Evolutionary conservation across 2,329 filamentous ascomycete species (phyloP).

Genomic region (Pyrenochaeta sp.): DNA sequence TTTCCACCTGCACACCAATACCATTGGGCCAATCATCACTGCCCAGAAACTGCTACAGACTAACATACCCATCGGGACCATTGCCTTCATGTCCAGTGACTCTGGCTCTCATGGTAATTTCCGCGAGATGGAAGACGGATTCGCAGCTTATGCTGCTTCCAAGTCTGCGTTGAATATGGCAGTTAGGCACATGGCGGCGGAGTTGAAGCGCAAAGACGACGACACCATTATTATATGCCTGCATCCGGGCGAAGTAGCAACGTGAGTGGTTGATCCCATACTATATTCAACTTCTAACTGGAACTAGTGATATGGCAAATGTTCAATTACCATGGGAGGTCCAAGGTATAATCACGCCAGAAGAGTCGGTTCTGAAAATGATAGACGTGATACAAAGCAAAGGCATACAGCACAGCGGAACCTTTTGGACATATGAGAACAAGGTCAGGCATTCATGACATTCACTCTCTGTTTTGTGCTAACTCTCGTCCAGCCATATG

Average conservation of each 20-base stretch:
- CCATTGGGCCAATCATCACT: conserved; percentile 65
- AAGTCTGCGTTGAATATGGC: conserved; percentile 66
- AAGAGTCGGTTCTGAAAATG: conserved; percentile 60
- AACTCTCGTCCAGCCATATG: conserved; percentile 32
- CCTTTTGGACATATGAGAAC: conserved; percentile 65
- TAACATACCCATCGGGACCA: conserved; percentile 56
- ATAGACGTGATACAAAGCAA: conserved; percentile 60
- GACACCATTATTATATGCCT: conserved; percentile 61
- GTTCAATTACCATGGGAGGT: conserved; percentile 61
- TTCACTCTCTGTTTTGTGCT: conserved; percentile 3
- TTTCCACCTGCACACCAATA: conserved; percentile 65
- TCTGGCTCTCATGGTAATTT: conserved; percentile 61
- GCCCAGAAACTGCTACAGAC: conserved; percentile 61
- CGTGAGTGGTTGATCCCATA: conserved; percentile 38
- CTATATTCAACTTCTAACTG: neutral
- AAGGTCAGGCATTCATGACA: conserved; percentile 47
- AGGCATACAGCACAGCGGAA: conserved; percentile 58
- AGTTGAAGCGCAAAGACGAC: conserved; percentile 59
- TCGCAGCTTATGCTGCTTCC: conserved; percentile 64
- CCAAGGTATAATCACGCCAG: conserved; percentile 59
- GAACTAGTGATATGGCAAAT: conserved; percentile 60
- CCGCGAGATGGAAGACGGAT: conserved; percentile 64
- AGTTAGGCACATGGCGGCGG: conserved; percentile 63
- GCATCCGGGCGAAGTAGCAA: conserved; percentile 66
- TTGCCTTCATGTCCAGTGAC: conserved; percentile 65